phyloP scores from a whole-genome alignment of 768 basidiomycete genomes.

The Pisolithus marmoratus region DNA sequence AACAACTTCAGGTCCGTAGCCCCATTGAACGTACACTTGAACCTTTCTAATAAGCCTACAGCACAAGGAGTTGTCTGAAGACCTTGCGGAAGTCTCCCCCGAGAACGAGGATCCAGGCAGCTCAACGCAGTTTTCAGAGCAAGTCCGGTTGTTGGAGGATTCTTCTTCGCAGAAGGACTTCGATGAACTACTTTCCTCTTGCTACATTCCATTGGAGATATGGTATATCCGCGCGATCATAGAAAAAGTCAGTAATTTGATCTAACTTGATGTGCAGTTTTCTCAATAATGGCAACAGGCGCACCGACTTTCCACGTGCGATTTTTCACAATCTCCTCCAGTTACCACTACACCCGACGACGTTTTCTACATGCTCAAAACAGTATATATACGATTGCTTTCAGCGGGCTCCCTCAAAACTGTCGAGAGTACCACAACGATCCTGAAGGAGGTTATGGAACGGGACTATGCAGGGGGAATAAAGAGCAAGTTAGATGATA shows the following conservation, averaged over 20 bases:
- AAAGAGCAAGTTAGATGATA: constrained; percentile 81
- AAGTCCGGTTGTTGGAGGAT: constrained; percentile 32
- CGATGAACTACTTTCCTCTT: constrained; percentile 59
- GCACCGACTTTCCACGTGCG: constrained; percentile 74
- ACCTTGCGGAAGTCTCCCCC: constrained; percentile 3
- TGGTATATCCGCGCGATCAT: constrained; percentile 88
- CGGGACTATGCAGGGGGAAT: constrained; percentile 77
- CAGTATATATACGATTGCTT: constrained; percentile 69
- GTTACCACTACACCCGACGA: constrained; percentile 86
- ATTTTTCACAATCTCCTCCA: constrained; percentile 55
- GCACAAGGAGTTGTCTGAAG: constrained; percentile 7
- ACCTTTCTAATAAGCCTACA: constrained; percentile 3
- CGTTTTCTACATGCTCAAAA: constrained; percentile 92
- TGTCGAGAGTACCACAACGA: constrained; percentile 53
- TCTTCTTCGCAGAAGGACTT: constrained; percentile 57
- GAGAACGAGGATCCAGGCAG: constrained; percentile 6
- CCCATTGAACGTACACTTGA: background rate
- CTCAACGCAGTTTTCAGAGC: background rate
- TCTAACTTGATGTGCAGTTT: background rate
- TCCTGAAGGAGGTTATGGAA: constrained; percentile 72
- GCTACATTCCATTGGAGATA: constrained; percentile 84
- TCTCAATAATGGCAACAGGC: constrained; percentile 48
- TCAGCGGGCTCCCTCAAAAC: constrained; percentile 66
- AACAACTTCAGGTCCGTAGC: constrained; percentile 55
- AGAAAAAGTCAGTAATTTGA: constrained; percentile 60